Percentiles rank a stretch among this genome's conserved stretches.
Evolutionary conservation across 495 filamentous ascomycete species (phyloP).

Genomic region (Lineolata rhizophorae): DNA sequence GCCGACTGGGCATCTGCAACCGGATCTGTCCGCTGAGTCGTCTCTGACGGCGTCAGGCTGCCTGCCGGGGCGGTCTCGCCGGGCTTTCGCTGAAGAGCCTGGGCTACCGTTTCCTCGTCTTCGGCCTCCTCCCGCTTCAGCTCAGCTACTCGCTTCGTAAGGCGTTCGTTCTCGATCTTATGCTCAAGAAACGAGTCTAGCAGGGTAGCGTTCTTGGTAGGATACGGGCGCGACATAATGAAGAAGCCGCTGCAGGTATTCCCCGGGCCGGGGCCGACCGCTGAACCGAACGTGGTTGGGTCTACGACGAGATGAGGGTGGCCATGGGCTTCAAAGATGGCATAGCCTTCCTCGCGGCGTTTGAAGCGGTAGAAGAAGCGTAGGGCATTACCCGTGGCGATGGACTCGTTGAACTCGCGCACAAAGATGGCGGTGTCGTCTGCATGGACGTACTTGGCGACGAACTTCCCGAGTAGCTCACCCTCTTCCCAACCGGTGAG

Average conservation of each 20-base stretch:
- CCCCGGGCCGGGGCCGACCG: constrained; percentile 23
- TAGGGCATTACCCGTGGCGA: constrained; percentile 55
- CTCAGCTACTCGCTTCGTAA: constrained; percentile 65
- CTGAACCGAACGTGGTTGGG: constrained; percentile 31
- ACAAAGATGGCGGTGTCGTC: constrained; percentile 76
- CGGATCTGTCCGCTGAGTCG: constrained; percentile 19
- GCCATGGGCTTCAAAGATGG: constrained; percentile 73
- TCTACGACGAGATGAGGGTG: constrained; percentile 76
- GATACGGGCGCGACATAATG: constrained; percentile 83
- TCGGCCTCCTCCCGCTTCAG: constrained; percentile 70
- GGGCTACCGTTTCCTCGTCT: constrained; percentile 34
- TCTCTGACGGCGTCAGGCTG: constrained; percentile 6
- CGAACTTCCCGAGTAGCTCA: constrained; percentile 50
- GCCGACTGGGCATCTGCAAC: constrained; percentile 2
- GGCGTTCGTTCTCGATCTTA: constrained; percentile 88
- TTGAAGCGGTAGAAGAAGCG: constrained; percentile 80
- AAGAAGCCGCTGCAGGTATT: constrained; percentile 76
- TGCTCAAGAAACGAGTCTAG: constrained; percentile 92
- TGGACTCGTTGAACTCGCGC: constrained; percentile 77
- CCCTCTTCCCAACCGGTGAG: constrained; percentile 54
- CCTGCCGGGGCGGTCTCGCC: constrained; percentile 3
- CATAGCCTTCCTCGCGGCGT: constrained; percentile 49
- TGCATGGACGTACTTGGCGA: constrained; percentile 64
- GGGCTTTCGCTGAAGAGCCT: constrained; percentile 13
- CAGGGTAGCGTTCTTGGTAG: constrained; percentile 61